Evolutionary conservation across 805 yeast species (phyloP), one percentile per base, ranked within the genome.

Genomic region (Candida chilensis): DNA sequence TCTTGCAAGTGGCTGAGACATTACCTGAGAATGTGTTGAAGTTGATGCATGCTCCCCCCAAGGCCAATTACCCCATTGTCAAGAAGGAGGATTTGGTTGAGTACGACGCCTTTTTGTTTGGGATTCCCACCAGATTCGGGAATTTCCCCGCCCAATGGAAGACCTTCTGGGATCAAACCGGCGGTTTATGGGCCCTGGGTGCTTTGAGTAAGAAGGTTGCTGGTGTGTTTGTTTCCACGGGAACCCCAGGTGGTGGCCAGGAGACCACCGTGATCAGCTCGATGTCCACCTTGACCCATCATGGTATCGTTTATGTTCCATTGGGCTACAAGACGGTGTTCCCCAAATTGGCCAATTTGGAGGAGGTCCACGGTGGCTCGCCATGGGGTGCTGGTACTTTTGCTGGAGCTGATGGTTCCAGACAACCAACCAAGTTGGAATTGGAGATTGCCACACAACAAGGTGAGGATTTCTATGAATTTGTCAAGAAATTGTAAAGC

Each of bases 1-100:
- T 61, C 35, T 60, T 38, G 44, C 64, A 58, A 46, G 55, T 61
- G 10, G 10, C 61, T 18, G 67, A 61, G 41, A 61, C 68, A 26
- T 55, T 61, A 38, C 44, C 57, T n/a, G 48, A 50, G 24, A 52
- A 49, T 3, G 52, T 60, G 11, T 52, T 61, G 35, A 28, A 35
- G 13, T 31, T 36, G 30, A 39, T 61, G 52, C 57, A 58, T 34
- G 66, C 65, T 29, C 51, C 62, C 30, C 36, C 48, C 20, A 50
- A 49, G 45, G 46, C 53, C 11, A 41, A 43, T 20, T 29, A 29
- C 20, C 50, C 52, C 11, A 30, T 39, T 28, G 52, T 52, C 11
- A 41, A 42, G 13, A 24, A 30, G 6, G 47, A 44, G 10, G 41
- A 42, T 9, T 45, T 47, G 41, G 36, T 20, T 11, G 34, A 45